Percentiles rank a stretch among this genome's conserved stretches.
phyloP scores from a whole-genome alignment of 768 basidiomycete genomes.

The Suillus luteus region DNA sequence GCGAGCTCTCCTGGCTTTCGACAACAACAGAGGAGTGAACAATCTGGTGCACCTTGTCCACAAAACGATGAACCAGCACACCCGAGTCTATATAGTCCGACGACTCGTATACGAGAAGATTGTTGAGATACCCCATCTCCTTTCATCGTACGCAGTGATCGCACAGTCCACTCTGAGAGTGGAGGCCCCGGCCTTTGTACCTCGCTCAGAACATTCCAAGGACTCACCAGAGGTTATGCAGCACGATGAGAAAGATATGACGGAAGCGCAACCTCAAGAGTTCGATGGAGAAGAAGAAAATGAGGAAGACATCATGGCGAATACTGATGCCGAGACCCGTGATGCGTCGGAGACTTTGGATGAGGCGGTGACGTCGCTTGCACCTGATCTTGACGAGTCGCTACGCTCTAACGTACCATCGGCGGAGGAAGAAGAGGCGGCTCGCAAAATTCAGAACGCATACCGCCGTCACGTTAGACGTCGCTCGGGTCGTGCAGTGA shows the following conservation, averaged over 20 bases:
- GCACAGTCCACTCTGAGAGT: constrained; percentile 21
- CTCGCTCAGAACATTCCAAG: constrained; percentile 10
- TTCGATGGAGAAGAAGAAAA: constrained; percentile 12
- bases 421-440: constrained; percentile 30
- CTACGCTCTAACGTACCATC: constrained; percentile 24
- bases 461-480: constrained; percentile 16
- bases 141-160: constrained; percentile 22
- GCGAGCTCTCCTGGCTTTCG: constrained; percentile 19
- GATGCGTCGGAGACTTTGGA: constrained; percentile 2
- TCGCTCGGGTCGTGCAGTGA: constrained; percentile 17
- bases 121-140: constrained; percentile 32
- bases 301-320: constrained; percentile 14
- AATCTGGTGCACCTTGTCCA: constrained; percentile 31
- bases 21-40: constrained; percentile 17
- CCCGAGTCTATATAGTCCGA: constrained; percentile 19
- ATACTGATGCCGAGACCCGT: background rate
- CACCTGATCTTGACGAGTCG: constrained; percentile 17
- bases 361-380: constrained; percentile 14
- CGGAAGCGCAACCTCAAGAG: background rate
- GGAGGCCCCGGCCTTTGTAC: constrained; percentile 24
- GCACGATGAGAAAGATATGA: background rate
- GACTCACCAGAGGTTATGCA: background rate
- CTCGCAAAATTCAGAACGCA: constrained; percentile 24
- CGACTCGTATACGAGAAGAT: constrained; percentile 32
- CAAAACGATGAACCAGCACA: constrained; percentile 1